Evolutionary conservation across 2,329 filamentous ascomycete genomes (phyloP), one percentile per base, ranked within the genome.

Genomic region (Diaporthe ampelina): DNA sequence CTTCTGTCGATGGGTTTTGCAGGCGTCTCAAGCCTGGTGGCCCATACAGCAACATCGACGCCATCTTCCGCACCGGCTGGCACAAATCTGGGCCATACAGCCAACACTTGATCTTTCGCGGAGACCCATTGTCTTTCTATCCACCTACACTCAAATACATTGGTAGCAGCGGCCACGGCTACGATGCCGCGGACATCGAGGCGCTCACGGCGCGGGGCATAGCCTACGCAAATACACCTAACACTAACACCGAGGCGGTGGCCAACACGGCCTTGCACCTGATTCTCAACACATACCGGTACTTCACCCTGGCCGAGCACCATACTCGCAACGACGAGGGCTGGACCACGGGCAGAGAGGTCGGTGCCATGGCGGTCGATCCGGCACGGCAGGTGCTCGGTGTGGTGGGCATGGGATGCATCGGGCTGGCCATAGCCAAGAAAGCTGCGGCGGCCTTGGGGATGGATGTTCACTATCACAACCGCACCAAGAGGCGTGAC

Each of bases 331-430:
- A 72, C 29, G 78, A 79, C 32, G 45, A 63, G 7, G 61, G 61
- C 61, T 78, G 75, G 76, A 54, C 15, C 65, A 58, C 29, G 32
- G 76, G 72, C 74, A 74, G 75, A 26, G 75, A 40, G 59, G 73
- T 78, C 74, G 78, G 77, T 37, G 63, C 63, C 26, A 68, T 69
- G 69, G 79, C 76, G 52, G 76, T 77, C 35, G 78, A 80, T 40
- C 81, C 81, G 10, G 68, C 73, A 40, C 79, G 79, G 26, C 77
- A 77, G 67, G 76, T 77, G 3, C 76, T 82, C 2, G 82, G 79
- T n/a, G 78, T 84, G 40, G 78, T 84, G 26, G 83, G 82, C 3
- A 78, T 83, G 69, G 83, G 83, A 10, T 79, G 81, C 54, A 83
- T 83, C 54, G 82, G 82, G 9, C 75, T 79, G 32, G 77, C 78